Evolutionary conservation across 129 eudicot genomes (phyloP).

Genomic region (Centrapalus pauciflorus): DNA sequence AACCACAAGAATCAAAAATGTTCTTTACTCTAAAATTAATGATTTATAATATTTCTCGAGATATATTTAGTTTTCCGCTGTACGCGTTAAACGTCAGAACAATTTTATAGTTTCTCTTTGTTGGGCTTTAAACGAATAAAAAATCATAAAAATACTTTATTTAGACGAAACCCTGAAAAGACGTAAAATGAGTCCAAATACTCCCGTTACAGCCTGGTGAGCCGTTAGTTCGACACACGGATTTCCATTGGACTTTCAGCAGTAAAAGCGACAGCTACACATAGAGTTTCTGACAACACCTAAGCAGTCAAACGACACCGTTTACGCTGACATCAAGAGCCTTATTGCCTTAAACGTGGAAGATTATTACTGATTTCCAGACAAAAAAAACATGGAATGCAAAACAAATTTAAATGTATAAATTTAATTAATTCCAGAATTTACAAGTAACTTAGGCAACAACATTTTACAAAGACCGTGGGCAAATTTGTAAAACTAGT

Average conservation of each 20-base stretch:
- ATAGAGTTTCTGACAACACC: conserved; percentile 14
- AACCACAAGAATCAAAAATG: no score
- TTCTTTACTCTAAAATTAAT: no score
- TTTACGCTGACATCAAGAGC: conserved; percentile 8
- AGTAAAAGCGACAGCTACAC: conserved; percentile 16
- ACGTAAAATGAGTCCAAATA: no score
- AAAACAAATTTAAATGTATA: conserved; percentile 8
- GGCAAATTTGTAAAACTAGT: conserved; percentile 2
- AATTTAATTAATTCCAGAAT: conserved; percentile 14
- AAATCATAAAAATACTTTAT: no score
- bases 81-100: no score
- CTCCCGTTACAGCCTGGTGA: background rate
- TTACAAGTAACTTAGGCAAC: conserved; percentile 21
- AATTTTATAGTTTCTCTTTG: no score
- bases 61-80: no score
- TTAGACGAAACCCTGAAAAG: no score
- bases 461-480: conserved; percentile 12
- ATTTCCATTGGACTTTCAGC: conserved; percentile 28
- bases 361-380: background rate
- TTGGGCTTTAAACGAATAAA: no score
- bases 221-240: conserved; percentile 14
- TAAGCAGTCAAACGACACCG: conserved; percentile 7
- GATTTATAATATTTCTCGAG: no score
- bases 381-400: background rate
- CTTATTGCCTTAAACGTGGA: conserved; percentile 17